These are phyloP conservation scores for Alternaria longipes DNA, from an alignment of 2,329 filamentous ascomycete genomes.

Conservation along the genomic window DNA sequence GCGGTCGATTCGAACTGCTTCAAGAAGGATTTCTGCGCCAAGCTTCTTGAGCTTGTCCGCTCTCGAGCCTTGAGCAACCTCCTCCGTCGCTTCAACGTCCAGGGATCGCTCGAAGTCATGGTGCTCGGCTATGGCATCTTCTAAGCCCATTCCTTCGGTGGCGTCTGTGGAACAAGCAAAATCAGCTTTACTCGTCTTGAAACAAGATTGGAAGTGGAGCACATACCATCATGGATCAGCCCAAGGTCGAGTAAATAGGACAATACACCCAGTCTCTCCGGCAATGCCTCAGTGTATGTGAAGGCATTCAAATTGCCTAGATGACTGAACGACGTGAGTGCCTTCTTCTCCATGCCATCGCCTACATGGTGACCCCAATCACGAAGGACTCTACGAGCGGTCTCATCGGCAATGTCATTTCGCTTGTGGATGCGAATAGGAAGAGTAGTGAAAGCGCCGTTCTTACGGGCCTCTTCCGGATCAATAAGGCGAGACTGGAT, in stretches of 20 bases:
- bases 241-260: not conserved
- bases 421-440: conserved; percentile 3
- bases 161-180: not conserved
- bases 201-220: too few species aligned
- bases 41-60: not conserved
- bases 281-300: conserved; percentile 1
- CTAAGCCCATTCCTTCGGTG: not conserved
- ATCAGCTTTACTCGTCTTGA: too few species aligned
- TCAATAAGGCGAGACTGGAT: not conserved
- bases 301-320: not conserved
- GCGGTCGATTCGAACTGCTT: not conserved
- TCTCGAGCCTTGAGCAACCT: not conserved
- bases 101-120: not conserved
- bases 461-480: not conserved
- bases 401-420: not conserved
- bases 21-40: not conserved
- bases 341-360: not conserved
- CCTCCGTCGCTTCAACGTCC: not conserved
- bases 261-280: not conserved
- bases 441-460: not conserved
- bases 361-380: not conserved
- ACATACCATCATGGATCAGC: conserved; percentile 1
- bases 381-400: not conserved
- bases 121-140: conserved; percentile 1
- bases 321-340: not conserved